Base-by-base conservation (phyloP, 306 rosid species). In the Dicorynia guianensis region DNA sequence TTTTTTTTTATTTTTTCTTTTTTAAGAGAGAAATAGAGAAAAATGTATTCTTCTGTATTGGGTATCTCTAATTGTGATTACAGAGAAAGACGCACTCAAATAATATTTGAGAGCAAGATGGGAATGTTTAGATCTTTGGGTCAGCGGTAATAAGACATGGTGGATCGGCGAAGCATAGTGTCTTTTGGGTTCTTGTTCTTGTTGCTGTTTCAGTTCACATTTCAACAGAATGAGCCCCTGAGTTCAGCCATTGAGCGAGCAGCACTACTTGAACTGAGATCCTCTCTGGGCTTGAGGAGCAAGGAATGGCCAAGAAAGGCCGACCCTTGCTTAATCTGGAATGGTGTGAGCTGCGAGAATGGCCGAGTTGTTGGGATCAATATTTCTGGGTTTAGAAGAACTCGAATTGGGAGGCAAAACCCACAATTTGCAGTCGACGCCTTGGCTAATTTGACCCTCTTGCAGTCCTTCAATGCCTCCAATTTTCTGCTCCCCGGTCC, bases 241-340 rank as follows among this genome's bases (percentile, higher is more conserved):
- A 87, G 81, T 87, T 93, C 86, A 17, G 14, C 35, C 2, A 40
- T 56, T 7, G 98, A 93, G 67, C 53, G 72, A 47, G 83, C n/a
- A 40, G 89, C 97, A 50, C 82, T 95, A 39, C 84, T 87, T 8
- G 78, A 90, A 79, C 92, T 95, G 52, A 83, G 98, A 65, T 84
- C 88, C 68, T 92, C 98, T 6, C 67, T 95, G 72, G 97, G 98
- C 25, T 69, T 95, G 79, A 89, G 96, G 72, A 73, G 86, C 89
- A 87, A 49, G 80, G 97, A 92, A 44, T 95, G 97, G 98, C 98
- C 98, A 43, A 80, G 59, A 67, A 95, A 92, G 70, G 71, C 72
- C 12, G 95, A 95, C 88, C 97, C 97, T 67, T 95, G 98, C 75
- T 47, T 67, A 43, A 36, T 60, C 39, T 95, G 98, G 98, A 50